phyloP scores from a whole-genome alignment of 1,284 basidiomycete genomes.

The Marasmius fiardii region DNA sequence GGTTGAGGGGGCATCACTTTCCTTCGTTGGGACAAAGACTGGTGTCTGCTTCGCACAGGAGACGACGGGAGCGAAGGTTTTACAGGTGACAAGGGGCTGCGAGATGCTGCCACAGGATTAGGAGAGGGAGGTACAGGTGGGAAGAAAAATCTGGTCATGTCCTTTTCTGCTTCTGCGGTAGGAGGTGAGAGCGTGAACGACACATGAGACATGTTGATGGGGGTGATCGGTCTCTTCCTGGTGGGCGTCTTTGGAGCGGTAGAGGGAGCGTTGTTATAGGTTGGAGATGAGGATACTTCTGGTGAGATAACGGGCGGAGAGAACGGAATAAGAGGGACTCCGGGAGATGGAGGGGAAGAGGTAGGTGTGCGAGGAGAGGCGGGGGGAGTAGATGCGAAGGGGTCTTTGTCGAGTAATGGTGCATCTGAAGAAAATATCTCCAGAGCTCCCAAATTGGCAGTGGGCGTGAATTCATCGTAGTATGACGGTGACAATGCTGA shows the following conservation, averaged over 20 bases:
- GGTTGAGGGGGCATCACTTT: neutral
- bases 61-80: neutral
- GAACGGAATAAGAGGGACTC: neutral
- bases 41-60: neutral
- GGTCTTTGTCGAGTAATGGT: neutral
- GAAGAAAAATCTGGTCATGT: neutral
- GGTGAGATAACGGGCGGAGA: neutral
- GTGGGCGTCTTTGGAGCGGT: neutral
- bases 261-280: neutral
- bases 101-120: neutral
- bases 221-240: neutral
- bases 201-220: neutral
- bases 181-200: neutral
- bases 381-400: constrained; percentile 8
- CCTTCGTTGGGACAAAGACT: neutral
- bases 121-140: neutral
- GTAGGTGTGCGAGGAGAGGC: constrained; percentile 2
- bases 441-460: neutral
- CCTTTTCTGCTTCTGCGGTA: neutral
- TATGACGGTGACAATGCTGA: constrained; percentile 17
- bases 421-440: neutral
- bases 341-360: neutral
- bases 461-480: neutral
- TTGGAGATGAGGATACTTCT: no score
- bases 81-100: neutral